Percentiles rank a stretch among this genome's conserved stretches.
These are phyloP conservation scores for Xylariomycetidae sp. DNA, from an alignment of 2,329 filamentous ascomycete species.

Conservation along the genomic window DNA sequence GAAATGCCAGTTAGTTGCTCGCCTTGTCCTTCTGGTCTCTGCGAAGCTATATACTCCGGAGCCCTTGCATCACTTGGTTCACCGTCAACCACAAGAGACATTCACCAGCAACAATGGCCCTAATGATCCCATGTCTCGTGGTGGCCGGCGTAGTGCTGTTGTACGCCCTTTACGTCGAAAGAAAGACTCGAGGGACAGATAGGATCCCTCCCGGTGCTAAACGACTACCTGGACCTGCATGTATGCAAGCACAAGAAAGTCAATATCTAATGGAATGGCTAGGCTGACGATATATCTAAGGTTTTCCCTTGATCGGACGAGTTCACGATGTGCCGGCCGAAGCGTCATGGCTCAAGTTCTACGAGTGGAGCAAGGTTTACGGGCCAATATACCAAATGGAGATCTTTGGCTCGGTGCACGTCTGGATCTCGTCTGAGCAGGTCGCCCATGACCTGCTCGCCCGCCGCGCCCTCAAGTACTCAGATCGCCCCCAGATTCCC, in stretches of 20 bases:
- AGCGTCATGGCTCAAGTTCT: constrained; percentile 40
- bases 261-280: too few species aligned
- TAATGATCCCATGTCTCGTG: constrained; percentile 14
- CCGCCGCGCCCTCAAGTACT: constrained; percentile 36
- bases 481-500: constrained; percentile 40
- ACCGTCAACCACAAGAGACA: too few species aligned
- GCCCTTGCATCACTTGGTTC: too few species aligned
- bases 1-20: too few species aligned
- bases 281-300: too few species aligned
- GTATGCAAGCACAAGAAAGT: constrained; percentile 17
- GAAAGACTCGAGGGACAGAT: constrained; percentile 8
- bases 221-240: constrained; percentile 23
- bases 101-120: constrained; percentile 15
- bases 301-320: constrained; percentile 36
- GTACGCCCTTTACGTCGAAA: constrained; percentile 12
- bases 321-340: constrained; percentile 38
- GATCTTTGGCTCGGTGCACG: constrained; percentile 39
- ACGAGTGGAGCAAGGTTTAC: constrained; percentile 40
- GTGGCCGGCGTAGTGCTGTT: constrained; percentile 10
- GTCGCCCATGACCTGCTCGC: constrained; percentile 40
- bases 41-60: too few species aligned
- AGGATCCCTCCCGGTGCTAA: constrained; percentile 20
- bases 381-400: constrained; percentile 41
- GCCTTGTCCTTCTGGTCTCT: too few species aligned
- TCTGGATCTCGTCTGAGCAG: constrained; percentile 42